Percentiles rank a stretch among this genome's conserved stretches.
Evolutionary conservation across 2,329 filamentous ascomycete genomes (phyloP).

Genomic region (Epichloe festucae): DNA sequence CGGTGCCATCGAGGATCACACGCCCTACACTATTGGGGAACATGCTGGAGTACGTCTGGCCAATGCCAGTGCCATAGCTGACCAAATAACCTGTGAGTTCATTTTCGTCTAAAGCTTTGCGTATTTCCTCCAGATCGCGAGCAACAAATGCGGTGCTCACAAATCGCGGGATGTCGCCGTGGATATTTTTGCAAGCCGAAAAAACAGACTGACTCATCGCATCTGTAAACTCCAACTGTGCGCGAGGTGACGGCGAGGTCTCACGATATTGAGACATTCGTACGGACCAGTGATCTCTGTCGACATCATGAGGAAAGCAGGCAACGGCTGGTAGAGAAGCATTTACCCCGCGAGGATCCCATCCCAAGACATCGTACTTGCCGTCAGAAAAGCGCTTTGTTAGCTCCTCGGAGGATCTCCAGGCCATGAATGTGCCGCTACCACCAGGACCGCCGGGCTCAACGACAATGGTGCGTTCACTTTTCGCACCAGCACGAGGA

Average conservation of each 20-base stretch:
- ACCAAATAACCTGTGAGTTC: constrained; percentile 36
- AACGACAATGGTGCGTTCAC: constrained; percentile 33
- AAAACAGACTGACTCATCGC: constrained; percentile 32
- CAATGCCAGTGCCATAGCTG: constrained; percentile 39
- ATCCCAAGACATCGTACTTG: constrained; percentile 35
- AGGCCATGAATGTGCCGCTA: constrained; percentile 30
- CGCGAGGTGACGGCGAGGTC: constrained; percentile 19
- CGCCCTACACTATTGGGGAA: constrained; percentile 35
- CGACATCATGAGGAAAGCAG: constrained; percentile 32
- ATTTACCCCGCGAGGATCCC: constrained; percentile 42
- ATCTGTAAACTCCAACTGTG: constrained; percentile 30
- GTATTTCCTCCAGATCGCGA: constrained; percentile 35
- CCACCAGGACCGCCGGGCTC: constrained; percentile 39
- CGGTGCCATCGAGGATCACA: constrained; percentile 35
- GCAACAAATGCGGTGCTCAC: constrained; percentile 33
- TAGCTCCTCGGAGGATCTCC: constrained; percentile 23
- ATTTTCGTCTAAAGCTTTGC: constrained; percentile 30
- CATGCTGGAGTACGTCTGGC: constrained; percentile 37
- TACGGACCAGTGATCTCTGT: constrained; percentile 33
- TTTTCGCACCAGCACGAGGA: constrained; percentile 21
- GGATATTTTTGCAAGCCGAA: constrained; percentile 26
- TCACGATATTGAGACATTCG: constrained; percentile 26
- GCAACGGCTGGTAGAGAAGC: constrained; percentile 29
- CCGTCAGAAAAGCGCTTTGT: constrained; percentile 29
- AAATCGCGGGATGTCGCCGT: constrained; percentile 34